Conservation (phyloP, 2,329 filamentous ascomycete species). For the Ceratocystis huliohia region DNA sequence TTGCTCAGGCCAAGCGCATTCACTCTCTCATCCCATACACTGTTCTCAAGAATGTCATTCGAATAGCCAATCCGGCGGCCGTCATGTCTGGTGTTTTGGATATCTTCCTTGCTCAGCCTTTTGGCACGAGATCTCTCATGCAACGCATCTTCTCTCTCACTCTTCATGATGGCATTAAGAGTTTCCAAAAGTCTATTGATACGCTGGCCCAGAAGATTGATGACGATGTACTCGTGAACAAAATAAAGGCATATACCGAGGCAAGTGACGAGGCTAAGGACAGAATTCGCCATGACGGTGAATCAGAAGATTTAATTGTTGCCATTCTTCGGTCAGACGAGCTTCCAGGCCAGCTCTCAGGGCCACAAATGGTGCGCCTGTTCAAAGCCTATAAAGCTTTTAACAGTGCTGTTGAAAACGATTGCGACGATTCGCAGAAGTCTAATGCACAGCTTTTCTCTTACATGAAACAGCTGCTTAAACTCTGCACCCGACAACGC, state of each 20-base stretch:
- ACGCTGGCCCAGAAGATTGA: slow-evolving; percentile 61
- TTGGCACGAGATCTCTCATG: slow-evolving; percentile 76
- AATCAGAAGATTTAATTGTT: slow-evolving; percentile 64
- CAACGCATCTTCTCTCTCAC: slow-evolving; percentile 91
- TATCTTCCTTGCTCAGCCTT: slow-evolving; percentile 89
- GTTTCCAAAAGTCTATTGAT: slow-evolving; percentile 78
- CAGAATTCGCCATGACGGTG: slow-evolving; percentile 60
- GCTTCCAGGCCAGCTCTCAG: slow-evolving; percentile 55
- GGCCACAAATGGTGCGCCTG: slow-evolving; percentile 67
- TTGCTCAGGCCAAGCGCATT: slow-evolving; percentile 85
- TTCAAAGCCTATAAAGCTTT: slow-evolving; percentile 96
- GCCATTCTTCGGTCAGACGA: slow-evolving; percentile 65
- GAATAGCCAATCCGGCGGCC: slow-evolving; percentile 87
- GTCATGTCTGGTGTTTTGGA: slow-evolving; percentile 96
- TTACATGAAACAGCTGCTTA: slow-evolving; percentile 85
- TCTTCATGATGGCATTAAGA: slow-evolving; percentile 76
- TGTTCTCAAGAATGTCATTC: slow-evolving; percentile 89
- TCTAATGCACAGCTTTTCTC: slow-evolving; percentile 87
- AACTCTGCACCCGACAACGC: slow-evolving; percentile 77
- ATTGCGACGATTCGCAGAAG: slow-evolving; percentile 72
- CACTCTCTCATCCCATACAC: slow-evolving; percentile 91
- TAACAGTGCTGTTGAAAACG: slow-evolving; percentile 84
- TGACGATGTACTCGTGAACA: slow-evolving; percentile 66
- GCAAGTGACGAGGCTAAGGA: slow-evolving; percentile 63
- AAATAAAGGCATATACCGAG: slow-evolving; percentile 68